Evolutionary conservation across 192 early-diverging fungal species (phyloP).

Genomic region (Thoreauomyces humboldtii): DNA sequence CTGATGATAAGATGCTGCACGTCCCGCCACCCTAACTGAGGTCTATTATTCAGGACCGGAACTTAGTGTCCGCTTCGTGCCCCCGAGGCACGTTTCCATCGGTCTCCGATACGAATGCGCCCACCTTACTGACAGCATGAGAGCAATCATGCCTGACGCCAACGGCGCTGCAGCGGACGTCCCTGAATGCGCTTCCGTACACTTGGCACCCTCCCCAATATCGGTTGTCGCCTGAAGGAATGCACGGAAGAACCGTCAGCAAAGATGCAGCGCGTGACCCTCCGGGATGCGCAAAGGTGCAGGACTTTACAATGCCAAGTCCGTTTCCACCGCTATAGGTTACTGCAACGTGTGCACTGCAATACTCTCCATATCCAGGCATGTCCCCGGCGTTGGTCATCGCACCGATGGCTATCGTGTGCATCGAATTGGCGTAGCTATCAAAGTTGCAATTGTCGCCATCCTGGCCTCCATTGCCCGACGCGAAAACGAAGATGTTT

Average conservation of each 20-base stretch:
- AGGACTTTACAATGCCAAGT: constrained; percentile 76
- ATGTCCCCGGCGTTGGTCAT: constrained; percentile 70
- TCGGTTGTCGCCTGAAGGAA: constrained; percentile 78
- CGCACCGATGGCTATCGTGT: constrained; percentile 89
- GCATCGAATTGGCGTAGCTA: constrained; percentile 90
- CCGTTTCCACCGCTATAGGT: constrained; percentile 78
- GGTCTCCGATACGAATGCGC: background rate
- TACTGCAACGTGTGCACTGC: constrained; percentile 83
- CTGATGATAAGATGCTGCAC: constrained; percentile 82
- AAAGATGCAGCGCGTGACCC: too few relatives aligned
- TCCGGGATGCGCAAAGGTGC: too few relatives aligned
- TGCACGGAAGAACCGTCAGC: too few relatives aligned
- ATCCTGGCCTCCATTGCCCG: constrained; percentile 81
- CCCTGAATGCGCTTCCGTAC: constrained; percentile 79
- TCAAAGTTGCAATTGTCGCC: constrained; percentile 97
- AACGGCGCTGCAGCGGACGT: constrained; percentile 95
- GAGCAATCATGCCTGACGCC: constrained; percentile 85
- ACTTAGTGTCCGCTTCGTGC: background rate
- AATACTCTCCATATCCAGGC: constrained; percentile 83
- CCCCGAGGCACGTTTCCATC: background rate
- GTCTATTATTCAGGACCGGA: constrained; percentile 45
- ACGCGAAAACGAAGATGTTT: constrained; percentile 90
- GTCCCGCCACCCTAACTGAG: constrained; percentile 92
- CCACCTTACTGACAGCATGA: constrained; percentile 67
- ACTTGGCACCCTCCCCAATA: constrained; percentile 49